These are phyloP conservation scores for Spatholobus suberectus DNA, from an alignment of 306 rosid species.

Conservation along the genomic window DNA sequence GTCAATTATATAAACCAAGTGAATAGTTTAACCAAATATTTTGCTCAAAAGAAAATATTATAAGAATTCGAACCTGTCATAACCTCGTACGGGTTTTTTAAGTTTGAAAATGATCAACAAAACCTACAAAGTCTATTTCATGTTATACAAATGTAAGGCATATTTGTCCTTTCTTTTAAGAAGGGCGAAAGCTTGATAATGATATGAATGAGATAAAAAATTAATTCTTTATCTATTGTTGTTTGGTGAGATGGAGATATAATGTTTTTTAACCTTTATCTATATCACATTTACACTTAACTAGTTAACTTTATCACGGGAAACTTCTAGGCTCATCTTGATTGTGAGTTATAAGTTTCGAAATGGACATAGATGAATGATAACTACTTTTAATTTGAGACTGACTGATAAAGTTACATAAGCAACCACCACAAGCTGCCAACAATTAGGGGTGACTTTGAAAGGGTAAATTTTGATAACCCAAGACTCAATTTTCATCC, in stretches of 20 bases:
- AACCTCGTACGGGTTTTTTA: too few relatives aligned
- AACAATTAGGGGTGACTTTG: background rate
- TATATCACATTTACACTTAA: background rate
- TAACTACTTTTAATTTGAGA: background rate
- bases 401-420: background rate
- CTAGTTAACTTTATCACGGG: background rate
- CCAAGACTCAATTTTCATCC: background rate
- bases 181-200: background rate
- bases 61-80: too few relatives aligned
- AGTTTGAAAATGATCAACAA: too few relatives aligned
- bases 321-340: background rate
- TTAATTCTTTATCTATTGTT: background rate
- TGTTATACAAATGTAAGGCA: background rate
- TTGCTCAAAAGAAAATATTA: too few relatives aligned
- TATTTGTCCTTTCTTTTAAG: background rate
- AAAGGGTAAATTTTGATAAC: background rate
- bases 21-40: too few relatives aligned
- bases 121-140: background rate
- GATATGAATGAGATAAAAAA: background rate
- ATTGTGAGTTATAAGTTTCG: background rate
- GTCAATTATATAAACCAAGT: too few relatives aligned
- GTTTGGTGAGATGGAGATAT: background rate
- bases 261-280: background rate
- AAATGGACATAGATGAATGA: background rate
- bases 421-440: background rate